Percentiles rank a stretch among this genome's conserved stretches.
Conservation (phyloP, 345 rosid genomes). For the Ceriops tagal region DNA sequence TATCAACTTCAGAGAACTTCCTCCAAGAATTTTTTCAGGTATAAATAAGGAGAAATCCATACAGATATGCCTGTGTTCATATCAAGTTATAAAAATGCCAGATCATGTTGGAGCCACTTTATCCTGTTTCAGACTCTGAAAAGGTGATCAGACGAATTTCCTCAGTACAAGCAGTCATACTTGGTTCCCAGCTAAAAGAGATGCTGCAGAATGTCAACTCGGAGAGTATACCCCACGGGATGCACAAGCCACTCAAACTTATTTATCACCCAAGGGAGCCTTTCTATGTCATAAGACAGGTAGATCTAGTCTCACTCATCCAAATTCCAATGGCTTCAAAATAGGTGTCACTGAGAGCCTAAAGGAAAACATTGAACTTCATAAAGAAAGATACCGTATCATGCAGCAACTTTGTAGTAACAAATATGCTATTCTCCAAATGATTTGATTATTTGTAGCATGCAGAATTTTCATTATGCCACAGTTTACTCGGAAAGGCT, state of each 20-base stretch:
- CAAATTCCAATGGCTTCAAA: constrained; percentile 3
- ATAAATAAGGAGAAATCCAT: neutral
- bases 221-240: constrained; percentile 38
- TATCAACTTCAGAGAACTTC: neutral
- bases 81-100: neutral
- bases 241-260: constrained; percentile 55
- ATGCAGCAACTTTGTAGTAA: neutral
- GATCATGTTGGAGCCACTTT: constrained; percentile 4
- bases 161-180: constrained; percentile 60
- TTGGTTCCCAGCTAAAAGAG: constrained; percentile 75
- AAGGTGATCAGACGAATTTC: constrained; percentile 61
- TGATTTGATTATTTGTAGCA: neutral
- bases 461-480: neutral
- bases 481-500: neutral
- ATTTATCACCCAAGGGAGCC: constrained; percentile 68
- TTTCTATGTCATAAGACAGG: constrained; percentile 81
- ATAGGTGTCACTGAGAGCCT: neutral
- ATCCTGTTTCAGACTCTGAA: constrained; percentile 47
- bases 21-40: neutral
- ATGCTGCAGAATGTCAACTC: constrained; percentile 49
- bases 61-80: neutral
- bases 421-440: neutral
- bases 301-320: constrained; percentile 8
- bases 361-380: neutral
- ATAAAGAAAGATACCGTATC: neutral